Conservation (phyloP, 257 asterid genomes). For the Cinchona pubescens region DNA sequence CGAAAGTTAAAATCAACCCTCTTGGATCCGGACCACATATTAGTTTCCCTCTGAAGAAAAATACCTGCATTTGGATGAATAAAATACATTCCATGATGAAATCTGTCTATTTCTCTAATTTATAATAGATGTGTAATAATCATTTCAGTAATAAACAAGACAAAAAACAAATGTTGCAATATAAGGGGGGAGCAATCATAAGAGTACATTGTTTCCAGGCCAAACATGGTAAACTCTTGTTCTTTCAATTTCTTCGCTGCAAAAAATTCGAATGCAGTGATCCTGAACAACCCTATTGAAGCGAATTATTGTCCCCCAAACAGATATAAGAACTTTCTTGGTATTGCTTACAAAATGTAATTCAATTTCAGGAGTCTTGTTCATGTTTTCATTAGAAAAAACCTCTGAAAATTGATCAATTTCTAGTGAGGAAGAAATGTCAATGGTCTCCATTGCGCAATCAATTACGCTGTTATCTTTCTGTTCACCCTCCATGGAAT, state of each 20-base stretch:
- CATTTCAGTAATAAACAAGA: too few relatives aligned
- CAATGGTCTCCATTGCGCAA: neutral
- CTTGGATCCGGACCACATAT: slow-evolving; percentile 33
- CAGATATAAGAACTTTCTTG: neutral
- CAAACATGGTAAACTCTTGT: slow-evolving; percentile 36
- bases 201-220: slow-evolving; percentile 34
- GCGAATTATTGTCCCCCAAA: neutral
- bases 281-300: slow-evolving; percentile 9
- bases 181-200: neutral
- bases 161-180: too few relatives aligned
- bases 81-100: too few relatives aligned
- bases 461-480: neutral
- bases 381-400: too few relatives aligned
- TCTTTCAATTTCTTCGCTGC: slow-evolving; percentile 8
- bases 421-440: neutral
- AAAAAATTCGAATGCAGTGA: slow-evolving; percentile 2
- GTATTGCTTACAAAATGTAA: neutral
- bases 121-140: too few relatives aligned
- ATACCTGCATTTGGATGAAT: slow-evolving; percentile 18
- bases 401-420: neutral
- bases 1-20: slow-evolving; percentile 12
- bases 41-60: slow-evolving; percentile 22
- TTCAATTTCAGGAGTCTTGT: too few relatives aligned
- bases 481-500: too few relatives aligned
- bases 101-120: too few relatives aligned